Evolutionary conservation across 73 alveolate species (phyloP).

Genomic region (Paramecium biaurelia): DNA sequence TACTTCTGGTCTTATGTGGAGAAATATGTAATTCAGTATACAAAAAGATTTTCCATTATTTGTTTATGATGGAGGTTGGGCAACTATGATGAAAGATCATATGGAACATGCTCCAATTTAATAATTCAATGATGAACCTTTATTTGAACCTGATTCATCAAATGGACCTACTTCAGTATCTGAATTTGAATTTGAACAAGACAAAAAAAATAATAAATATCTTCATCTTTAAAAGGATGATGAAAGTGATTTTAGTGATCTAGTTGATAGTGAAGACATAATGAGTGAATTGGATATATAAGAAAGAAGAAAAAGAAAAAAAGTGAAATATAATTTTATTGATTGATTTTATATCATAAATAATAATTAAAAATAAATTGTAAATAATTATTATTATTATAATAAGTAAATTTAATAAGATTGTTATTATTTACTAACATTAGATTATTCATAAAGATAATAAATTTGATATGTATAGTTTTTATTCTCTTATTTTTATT

Average conservation of each 20-base stretch:
- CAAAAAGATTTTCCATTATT: conserved; percentile 12
- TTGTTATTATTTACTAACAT: no score
- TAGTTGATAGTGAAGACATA: conserved; percentile 24
- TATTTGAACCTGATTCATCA: conserved; percentile 31
- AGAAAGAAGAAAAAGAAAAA: background rate
- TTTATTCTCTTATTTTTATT: no score
- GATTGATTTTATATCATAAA: background rate
- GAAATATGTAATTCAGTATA: conserved; percentile 30
- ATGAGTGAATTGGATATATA: background rate
- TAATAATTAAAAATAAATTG: background rate
- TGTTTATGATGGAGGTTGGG: conserved; percentile 50
- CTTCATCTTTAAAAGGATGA: background rate
- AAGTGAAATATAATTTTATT: background rate
- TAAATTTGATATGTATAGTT: no score
- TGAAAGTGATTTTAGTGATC: conserved; percentile 1
- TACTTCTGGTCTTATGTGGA: conserved; percentile 86
- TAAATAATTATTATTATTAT: no score
- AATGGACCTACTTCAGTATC: conserved; percentile 29
- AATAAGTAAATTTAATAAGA: no score
- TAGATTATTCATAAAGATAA: no score
- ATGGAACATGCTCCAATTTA: conserved; percentile 55
- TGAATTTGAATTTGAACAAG: conserved; percentile 17
- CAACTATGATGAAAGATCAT: conserved; percentile 39
- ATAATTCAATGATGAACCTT: background rate
- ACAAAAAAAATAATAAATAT: background rate